phyloP scores from a whole-genome alignment of 768 basidiomycete genomes.

The Gloeophyllum trabeum region DNA sequence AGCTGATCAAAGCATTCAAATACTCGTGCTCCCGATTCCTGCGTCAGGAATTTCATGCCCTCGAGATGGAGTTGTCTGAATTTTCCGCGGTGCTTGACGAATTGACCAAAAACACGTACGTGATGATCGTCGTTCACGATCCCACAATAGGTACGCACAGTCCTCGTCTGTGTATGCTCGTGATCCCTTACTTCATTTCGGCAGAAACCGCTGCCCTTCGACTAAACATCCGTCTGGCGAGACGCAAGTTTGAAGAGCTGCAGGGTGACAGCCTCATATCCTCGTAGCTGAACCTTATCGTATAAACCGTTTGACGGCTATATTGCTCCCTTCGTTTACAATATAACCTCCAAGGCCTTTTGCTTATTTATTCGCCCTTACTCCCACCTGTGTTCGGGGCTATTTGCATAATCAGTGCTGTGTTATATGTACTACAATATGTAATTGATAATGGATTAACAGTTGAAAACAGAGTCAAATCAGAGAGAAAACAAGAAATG shows the following conservation, averaged over 20 bases:
- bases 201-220: constrained; percentile 81
- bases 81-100: constrained; percentile 89
- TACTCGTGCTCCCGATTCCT: constrained; percentile 72
- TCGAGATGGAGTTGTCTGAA: constrained; percentile 78
- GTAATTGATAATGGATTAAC: too few relatives aligned
- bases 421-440: too few relatives aligned
- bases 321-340: too few relatives aligned
- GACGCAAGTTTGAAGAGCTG: constrained; percentile 82
- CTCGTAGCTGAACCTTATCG: too few relatives aligned
- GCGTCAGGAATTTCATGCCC: constrained; percentile 73
- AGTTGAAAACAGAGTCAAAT: too few relatives aligned
- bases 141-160: constrained; percentile 64
- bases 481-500: too few relatives aligned
- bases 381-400: too few relatives aligned
- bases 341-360: too few relatives aligned
- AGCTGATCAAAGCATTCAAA: constrained; percentile 94
- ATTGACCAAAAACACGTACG: constrained; percentile 88
- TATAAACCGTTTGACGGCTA: too few relatives aligned
- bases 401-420: too few relatives aligned
- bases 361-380: too few relatives aligned
- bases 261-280: constrained; percentile 53
- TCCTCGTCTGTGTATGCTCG: background rate
- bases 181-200: constrained; percentile 3
- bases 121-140: constrained; percentile 82
- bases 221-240: constrained; percentile 80